Percentiles rank a stretch among this genome's conserved stretches.
Conservation (phyloP, 257 asterid genomes). For the Salvia hispanica region DNA sequence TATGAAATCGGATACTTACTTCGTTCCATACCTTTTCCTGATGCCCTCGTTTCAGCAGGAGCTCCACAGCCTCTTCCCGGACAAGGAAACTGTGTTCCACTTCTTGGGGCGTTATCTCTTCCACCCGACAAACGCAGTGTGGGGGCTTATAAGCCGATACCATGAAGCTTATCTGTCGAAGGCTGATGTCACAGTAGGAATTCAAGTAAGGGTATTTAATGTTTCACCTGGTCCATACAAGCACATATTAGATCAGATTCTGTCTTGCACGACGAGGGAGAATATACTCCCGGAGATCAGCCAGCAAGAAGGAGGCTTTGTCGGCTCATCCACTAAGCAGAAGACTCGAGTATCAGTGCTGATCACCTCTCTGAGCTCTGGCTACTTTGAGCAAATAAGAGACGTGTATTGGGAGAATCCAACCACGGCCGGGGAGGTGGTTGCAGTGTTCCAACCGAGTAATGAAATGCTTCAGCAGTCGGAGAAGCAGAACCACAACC, state of each 20-base stretch:
- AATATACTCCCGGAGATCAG: slow-evolving; percentile 48
- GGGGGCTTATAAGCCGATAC: slow-evolving; percentile 71
- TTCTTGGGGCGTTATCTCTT: slow-evolving; percentile 68
- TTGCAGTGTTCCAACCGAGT: slow-evolving; percentile 69
- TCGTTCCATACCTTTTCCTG: slow-evolving; percentile 67
- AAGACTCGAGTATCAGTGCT: slow-evolving; percentile 48
- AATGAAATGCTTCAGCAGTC: slow-evolving; percentile 60
- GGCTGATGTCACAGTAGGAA: slow-evolving; percentile 61
- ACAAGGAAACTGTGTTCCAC: slow-evolving; percentile 72
- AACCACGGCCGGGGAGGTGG: slow-evolving; percentile 57
- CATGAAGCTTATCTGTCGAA: slow-evolving; percentile 55
- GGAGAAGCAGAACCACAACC: slow-evolving; percentile 52
- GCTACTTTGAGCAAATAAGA: slow-evolving; percentile 57
- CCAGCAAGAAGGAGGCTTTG: slow-evolving; percentile 29
- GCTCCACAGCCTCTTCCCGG: slow-evolving; percentile 58
- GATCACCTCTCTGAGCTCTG: slow-evolving; percentile 55
- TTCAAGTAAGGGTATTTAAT: slow-evolving; percentile 65
- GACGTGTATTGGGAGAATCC: slow-evolving; percentile 66
- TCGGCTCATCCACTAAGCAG: slow-evolving; percentile 27
- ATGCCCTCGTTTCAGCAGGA: slow-evolving; percentile 63
- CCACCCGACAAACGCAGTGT: slow-evolving; percentile 72
- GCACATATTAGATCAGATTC: slow-evolving; percentile 59
- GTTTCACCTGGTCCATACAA: slow-evolving; percentile 38
- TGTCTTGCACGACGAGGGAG: slow-evolving; percentile 55
- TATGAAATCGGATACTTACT: slow-evolving; percentile 63